Evolutionary conservation across 1,284 basidiomycete genomes (phyloP).

Genomic region (Fomes fomentarius): DNA sequence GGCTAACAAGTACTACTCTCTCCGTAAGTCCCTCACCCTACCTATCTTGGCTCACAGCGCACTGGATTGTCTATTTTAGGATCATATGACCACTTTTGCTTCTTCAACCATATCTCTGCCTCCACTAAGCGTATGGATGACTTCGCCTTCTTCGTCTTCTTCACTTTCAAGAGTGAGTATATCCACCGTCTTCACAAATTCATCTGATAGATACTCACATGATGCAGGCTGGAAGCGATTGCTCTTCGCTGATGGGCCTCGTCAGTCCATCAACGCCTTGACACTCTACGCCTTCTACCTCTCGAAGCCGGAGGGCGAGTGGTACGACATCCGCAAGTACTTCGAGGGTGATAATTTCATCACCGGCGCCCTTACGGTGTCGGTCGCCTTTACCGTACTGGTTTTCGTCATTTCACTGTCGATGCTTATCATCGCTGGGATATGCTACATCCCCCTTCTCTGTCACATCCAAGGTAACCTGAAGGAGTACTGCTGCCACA

Average conservation of each 20-base stretch:
- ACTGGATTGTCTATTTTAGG: constrained; percentile 47
- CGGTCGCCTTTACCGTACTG: constrained; percentile 89
- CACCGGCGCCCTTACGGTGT: constrained; percentile 83
- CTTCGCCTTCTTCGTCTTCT: constrained; percentile 99
- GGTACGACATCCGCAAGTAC: constrained; percentile 73
- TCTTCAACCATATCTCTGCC: constrained; percentile 95
- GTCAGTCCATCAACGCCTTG: constrained; percentile 95
- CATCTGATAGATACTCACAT: constrained; percentile 11
- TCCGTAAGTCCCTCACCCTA: constrained; percentile 60
- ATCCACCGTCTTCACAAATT: neutral
- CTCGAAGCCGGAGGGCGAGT: constrained; percentile 68
- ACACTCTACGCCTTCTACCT: constrained; percentile 92
- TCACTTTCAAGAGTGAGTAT: constrained; percentile 92
- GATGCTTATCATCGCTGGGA: constrained; percentile 80
- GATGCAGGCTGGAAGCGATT: constrained; percentile 91
- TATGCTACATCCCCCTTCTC: constrained; percentile 91
- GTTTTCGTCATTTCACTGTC: constrained; percentile 87
- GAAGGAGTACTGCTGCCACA: constrained; percentile 99
- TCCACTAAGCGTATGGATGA: constrained; percentile 97
- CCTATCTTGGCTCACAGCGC: neutral
- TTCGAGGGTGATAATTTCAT: constrained; percentile 71
- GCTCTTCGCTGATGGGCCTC: constrained; percentile 93
- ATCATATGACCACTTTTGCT: constrained; percentile 97
- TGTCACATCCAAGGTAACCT: constrained; percentile 96
- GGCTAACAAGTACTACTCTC: constrained; percentile 94